Conservation (phyloP, 306 rosid species). For the Begonia masoniana region DNA sequence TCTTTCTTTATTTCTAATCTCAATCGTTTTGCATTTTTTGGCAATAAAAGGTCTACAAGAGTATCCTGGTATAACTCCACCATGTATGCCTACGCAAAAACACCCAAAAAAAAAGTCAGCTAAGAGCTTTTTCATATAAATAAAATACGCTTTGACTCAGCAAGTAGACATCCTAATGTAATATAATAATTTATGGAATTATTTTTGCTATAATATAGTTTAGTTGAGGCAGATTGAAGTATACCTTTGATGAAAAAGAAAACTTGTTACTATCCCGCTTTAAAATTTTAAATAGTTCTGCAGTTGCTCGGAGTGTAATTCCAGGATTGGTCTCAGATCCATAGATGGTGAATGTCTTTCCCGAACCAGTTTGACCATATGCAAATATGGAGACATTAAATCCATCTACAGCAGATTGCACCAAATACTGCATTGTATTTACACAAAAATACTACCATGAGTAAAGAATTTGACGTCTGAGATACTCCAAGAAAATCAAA, state of each 20-base stretch:
- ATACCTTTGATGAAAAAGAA: constrained; percentile 75
- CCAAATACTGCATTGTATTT: constrained; percentile 55
- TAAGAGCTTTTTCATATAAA: no score
- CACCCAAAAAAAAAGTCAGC: background rate
- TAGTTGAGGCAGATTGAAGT: no score
- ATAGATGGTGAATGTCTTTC: constrained; percentile 81
- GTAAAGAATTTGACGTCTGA: no score
- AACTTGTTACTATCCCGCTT: constrained; percentile 56
- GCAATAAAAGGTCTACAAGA: constrained; percentile 75
- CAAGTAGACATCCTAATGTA: no score
- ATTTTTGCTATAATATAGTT: no score
- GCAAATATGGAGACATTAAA: constrained; percentile 92
- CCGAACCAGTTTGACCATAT: constrained; percentile 94
- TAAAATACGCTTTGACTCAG: no score
- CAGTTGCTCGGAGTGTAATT: constrained; percentile 67
- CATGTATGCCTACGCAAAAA: constrained; percentile 64
- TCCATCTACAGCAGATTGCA: constrained; percentile 87
- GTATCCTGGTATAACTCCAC: constrained; percentile 94
- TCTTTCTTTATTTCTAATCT: constrained; percentile 87
- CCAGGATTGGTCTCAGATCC: constrained; percentile 75
- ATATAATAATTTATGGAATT: no score
- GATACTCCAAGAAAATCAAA: background rate
- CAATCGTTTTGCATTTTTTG: constrained; percentile 53
- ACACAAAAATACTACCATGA: background rate
- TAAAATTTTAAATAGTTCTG: constrained; percentile 63